Base-by-base conservation (phyloP, 2,329 filamentous ascomycete genomes). In the Monosporascus sp. region DNA sequence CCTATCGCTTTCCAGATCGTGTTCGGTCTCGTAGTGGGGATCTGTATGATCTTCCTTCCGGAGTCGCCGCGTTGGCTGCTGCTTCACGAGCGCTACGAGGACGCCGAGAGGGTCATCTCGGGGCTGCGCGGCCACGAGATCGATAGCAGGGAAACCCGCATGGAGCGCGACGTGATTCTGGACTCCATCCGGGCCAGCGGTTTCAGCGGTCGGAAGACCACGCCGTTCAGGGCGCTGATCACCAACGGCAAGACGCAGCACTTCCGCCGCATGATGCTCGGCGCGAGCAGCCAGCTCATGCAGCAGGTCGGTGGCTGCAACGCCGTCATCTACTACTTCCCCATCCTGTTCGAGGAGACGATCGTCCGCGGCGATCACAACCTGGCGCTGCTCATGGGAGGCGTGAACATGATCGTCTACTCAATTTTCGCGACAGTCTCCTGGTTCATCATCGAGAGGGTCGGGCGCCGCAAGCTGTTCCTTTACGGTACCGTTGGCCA, bases 181-280 rank as follows among this genome's bases (percentile, higher is more conserved):
- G 83, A 86, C 61, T 84, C 80, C 1, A 83, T 88, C 56, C 74
- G 77, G 41, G 80, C 80, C 44, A 79, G 76, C 24, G 78, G 75
- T 27, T 71, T 71, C 52, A 66, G 65, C 39, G 72, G 71, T 41
- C 68, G 72, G 57, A 75, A 74, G 71, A 72, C 66, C 58, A 77
- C 74, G 0, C 75, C 74, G 0, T 64, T 79, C 64, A 79, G 75
- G 57, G 76, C 80, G 1, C 72, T 86, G 2, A 76, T 85, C 61
- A 84, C 81, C 1, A 74, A 76, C 48, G 83, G 83, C 56, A 84
- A 82, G 69, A 85, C 81, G 0, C 83, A 87, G 68, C 82, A 86
- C 62, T 80, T 85, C 70, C 78, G 83, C 7, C 76, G 84, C 36
- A 83, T 86, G 75, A 58, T 85, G 50, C 75, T 87, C 6, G 83